Percentiles rank a stretch among this genome's conserved stretches.
Evolutionary conservation across 768 basidiomycete genomes (phyloP).

Genomic region (Mycena capillaripes): DNA sequence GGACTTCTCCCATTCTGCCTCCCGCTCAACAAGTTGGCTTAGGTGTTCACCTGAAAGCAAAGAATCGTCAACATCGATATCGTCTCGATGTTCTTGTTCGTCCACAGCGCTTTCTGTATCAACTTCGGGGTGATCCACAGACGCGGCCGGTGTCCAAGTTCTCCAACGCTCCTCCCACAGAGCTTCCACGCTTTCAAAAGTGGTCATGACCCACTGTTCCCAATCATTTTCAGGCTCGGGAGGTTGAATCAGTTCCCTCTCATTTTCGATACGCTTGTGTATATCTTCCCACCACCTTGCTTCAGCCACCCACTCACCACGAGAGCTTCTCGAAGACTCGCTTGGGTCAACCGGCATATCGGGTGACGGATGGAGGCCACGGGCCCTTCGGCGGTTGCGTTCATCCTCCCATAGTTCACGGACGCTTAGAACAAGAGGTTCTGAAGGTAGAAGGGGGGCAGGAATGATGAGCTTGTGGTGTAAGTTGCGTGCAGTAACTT

Average conservation of each 20-base stretch:
- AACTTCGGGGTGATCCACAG: conserved; percentile 37
- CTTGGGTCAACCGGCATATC: conserved; percentile 80
- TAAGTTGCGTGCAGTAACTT: conserved; percentile 71
- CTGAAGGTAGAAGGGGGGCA: conserved; percentile 61
- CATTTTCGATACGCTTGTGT: conserved; percentile 67
- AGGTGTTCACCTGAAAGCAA: conserved; percentile 67
- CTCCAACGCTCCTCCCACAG: conserved; percentile 80
- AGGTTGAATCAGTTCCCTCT: conserved; percentile 41
- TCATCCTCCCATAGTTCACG: conserved; percentile 98
- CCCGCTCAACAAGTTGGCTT: conserved; percentile 44
- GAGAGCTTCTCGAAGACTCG: conserved; percentile 68
- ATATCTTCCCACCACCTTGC: conserved; percentile 84
- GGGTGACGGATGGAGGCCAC: conserved; percentile 81
- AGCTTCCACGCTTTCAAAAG: conserved; percentile 91
- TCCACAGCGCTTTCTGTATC: conserved; percentile 33
- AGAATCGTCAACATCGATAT: conserved; percentile 65
- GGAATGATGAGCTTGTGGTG: conserved; percentile 81
- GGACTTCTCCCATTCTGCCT: conserved; percentile 41
- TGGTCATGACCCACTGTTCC: conserved; percentile 86
- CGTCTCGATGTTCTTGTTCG: conserved; percentile 36
- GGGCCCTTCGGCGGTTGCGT: conserved; percentile 74
- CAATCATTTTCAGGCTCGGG: conserved; percentile 54
- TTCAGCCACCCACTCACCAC: conserved; percentile 80
- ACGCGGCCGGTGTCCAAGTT: conserved; percentile 65
- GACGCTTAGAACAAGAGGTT: conserved; percentile 89